A percentile compares a stretch with the other conserved stretches of the same genome.
Evolutionary conservation across 1,284 basidiomycete genomes (phyloP).

Genomic region (Ceratobasidium sp.): DNA sequence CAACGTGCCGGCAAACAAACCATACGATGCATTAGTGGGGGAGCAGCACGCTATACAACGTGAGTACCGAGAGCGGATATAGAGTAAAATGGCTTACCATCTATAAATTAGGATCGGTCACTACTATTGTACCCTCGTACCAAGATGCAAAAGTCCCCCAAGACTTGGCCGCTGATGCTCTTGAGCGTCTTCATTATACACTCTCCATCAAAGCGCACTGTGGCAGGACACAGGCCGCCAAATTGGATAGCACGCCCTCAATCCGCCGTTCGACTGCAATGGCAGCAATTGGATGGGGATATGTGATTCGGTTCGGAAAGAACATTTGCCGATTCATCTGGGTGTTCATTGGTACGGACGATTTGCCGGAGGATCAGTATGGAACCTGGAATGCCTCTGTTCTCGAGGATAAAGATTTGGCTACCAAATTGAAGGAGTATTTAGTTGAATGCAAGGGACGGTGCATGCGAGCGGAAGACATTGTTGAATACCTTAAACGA

Average conservation of each 20-base stretch:
- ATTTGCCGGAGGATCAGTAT: slow-evolving; percentile 11
- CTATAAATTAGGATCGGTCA: neutral
- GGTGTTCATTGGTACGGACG: neutral
- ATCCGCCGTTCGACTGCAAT: neutral
- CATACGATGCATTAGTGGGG: neutral
- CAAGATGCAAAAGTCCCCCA: neutral
- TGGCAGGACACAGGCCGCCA: neutral
- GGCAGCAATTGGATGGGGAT: slow-evolving; percentile 8
- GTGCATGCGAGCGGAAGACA: slow-evolving; percentile 39
- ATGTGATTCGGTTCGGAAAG: neutral
- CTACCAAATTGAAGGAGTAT: slow-evolving; percentile 5
- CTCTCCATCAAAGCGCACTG: neutral
- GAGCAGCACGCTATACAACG: neutral
- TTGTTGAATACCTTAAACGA: slow-evolving; percentile 35
- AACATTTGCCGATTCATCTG: slow-evolving; percentile 10
- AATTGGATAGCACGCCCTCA: neutral
- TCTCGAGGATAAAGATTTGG: slow-evolving; percentile 27
- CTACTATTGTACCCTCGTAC: neutral
- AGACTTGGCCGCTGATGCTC: neutral
- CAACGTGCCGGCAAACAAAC: too few species aligned
- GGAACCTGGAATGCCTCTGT: slow-evolving; percentile 21
- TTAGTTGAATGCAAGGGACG: slow-evolving; percentile 20
- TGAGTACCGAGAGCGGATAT: neutral
- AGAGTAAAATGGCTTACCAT: neutral
- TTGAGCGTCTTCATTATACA: neutral